These are phyloP conservation scores for Podospora australis DNA, from an alignment of 495 filamentous ascomycete species.

Conservation along the genomic window DNA sequence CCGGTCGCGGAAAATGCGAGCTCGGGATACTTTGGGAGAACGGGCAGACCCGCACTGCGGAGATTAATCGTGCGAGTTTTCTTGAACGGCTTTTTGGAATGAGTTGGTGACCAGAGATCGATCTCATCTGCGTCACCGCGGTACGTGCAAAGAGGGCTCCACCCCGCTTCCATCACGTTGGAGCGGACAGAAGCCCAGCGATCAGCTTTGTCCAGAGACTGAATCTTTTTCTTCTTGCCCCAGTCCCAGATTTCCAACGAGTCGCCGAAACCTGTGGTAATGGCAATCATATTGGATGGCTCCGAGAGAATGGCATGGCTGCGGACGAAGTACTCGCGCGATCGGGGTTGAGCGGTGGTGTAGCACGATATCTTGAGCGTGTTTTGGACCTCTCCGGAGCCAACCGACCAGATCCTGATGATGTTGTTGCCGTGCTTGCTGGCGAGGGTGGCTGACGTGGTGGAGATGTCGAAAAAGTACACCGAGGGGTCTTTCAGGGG, in stretches of 20 bases:
- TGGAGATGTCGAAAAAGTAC: conserved; percentile 27
- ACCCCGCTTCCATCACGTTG: conserved; percentile 26
- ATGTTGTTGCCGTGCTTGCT: conserved; percentile 35
- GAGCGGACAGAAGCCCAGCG: conserved; percentile 31
- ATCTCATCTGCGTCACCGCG: conserved; percentile 26
- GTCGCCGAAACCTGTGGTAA: conserved; percentile 30
- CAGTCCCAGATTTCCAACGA: conserved; percentile 34
- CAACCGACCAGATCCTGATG: conserved; percentile 31
- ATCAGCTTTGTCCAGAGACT: conserved; percentile 27
- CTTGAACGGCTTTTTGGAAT: conserved; percentile 66
- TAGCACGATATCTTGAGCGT: conserved; percentile 30
- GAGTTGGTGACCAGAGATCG: conserved; percentile 59
- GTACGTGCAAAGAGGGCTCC: conserved; percentile 26
- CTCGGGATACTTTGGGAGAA: conserved; percentile 31
- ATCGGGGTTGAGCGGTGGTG: conserved; percentile 27
- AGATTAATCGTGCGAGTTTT: conserved; percentile 65
- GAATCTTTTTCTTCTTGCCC: conserved; percentile 29
- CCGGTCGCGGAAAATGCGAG: conserved; percentile 30
- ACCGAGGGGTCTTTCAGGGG: conserved; percentile 22
- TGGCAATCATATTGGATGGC: conserved; percentile 25
- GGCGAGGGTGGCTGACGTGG: conserved; percentile 17
- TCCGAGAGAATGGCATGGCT: conserved; percentile 34
- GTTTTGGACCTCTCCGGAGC: conserved; percentile 22
- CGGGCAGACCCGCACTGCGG: conserved; percentile 22
- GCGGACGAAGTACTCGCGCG: conserved; percentile 34